Base-by-base conservation (phyloP, 2,329 filamentous ascomycete species). In the Fusarium dimerum region DNA sequence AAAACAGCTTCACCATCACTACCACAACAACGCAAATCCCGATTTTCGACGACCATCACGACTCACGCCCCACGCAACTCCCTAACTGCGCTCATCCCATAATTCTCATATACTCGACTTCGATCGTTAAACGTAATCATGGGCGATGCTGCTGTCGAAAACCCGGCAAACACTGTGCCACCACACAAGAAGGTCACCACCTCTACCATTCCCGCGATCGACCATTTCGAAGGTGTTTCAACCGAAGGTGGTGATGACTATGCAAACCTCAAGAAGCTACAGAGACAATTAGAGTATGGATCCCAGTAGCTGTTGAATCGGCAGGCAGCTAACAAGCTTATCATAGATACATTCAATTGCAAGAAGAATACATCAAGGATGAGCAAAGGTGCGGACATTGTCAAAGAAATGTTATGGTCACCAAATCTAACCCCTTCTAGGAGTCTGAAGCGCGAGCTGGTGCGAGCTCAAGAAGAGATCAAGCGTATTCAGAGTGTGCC, bases 301-400 rank as follows among this genome's bases (percentile, higher is more conserved):
- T 48, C 18, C 20, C 38, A 38, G 20, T 7, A 8, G 32, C 26
- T 16, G 48, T 42, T 47, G 43, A 47, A 41, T 40, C 32, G 39
- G 47, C 18, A 26, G 42, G 53, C 48, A 40, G 44, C 54, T 63
- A 41, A 60, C 59, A 54, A 50, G 47, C 40, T 69, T 74, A 51
- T 34, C 51, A 60, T 65, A 91, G 88, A 73, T 90, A 96, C 74
- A 96, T 97, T 72, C 91, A 97, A 76, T 83, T 99, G 66, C 94
- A 99, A 78, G 94, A 99, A 76, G 94, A 99, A 73, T 99, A 99
- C 76, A 99, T 99, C 85, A 99, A 99, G 79, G 94, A 99, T 85
- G 94, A 99, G 81, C 94, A 99, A 78, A 87, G 90, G 88, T 89
- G 75, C 50, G 71, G 55, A 39, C 48, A 38, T 9, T 29, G 6